Conservation (phyloP, 768 basidiomycete species). For the Suillus bovinus region DNA sequence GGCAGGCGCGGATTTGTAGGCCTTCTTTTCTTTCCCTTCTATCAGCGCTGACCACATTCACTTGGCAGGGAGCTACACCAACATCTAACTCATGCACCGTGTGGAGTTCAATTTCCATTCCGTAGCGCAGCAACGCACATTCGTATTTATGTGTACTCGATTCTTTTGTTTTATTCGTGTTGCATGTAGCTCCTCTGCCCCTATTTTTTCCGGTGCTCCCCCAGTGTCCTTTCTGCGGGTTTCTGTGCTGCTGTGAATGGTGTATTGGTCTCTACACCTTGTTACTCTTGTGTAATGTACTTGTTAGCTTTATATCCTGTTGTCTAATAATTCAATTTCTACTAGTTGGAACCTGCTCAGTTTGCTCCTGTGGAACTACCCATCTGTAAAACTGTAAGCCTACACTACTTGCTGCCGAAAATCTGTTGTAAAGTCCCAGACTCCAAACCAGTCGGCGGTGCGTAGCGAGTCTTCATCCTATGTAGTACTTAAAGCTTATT, state of each 20-base stretch:
- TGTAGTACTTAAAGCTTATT: too few species aligned
- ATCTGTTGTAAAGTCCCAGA: too few species aligned
- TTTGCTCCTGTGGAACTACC: not conserved
- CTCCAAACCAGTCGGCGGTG: too few species aligned
- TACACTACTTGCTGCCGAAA: too few species aligned
- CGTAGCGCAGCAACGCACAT: not conserved
- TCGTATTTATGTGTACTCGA: not conserved
- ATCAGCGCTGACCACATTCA: not conserved
- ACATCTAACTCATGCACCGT: not conserved
- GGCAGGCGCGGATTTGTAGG: constrained; percentile 39
- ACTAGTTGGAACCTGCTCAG: not conserved
- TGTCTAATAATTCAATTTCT: not conserved
- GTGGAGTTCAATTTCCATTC: constrained; percentile 3
- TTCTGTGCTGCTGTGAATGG: constrained; percentile 2
- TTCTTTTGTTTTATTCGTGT: not conserved
- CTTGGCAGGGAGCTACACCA: constrained; percentile 8
- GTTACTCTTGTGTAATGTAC: constrained; percentile 3
- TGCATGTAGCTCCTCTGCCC: not conserved
- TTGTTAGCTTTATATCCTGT: constrained; percentile 4
- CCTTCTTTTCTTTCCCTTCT: constrained; percentile 14
- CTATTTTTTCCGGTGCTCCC: not conserved
- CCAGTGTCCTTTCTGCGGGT: not conserved
- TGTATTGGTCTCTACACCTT: not conserved
- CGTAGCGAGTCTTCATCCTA: too few species aligned
- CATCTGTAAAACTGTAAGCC: too few species aligned